A percentile compares a stretch with the other conserved stretches of the same genome.
Conservation (phyloP, 2,329 filamentous ascomycete genomes). For the Penicillium rolfsii region DNA sequence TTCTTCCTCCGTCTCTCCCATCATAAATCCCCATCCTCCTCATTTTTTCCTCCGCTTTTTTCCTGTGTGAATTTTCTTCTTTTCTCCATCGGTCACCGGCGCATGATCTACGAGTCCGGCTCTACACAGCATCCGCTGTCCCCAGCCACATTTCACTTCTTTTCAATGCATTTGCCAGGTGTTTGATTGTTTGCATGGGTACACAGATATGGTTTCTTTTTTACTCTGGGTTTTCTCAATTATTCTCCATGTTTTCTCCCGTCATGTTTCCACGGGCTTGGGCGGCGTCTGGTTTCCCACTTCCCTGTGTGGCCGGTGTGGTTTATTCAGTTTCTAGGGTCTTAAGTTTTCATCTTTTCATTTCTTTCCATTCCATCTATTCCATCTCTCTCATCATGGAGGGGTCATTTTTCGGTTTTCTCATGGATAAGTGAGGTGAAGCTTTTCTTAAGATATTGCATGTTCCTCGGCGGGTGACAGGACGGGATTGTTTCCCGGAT, state of each 20-base stretch:
- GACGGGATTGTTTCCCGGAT: neutral
- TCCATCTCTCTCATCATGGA: neutral
- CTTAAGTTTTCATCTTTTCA: neutral
- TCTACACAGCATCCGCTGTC: constrained; percentile 12
- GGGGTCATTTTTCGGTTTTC: constrained; percentile 1
- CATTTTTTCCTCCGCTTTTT: neutral
- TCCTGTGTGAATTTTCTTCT: constrained; percentile 23
- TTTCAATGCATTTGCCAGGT: constrained; percentile 22
- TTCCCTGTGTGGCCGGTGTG: neutral
- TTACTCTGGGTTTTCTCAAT: neutral
- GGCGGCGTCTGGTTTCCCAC: constrained; percentile 18
- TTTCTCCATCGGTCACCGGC: constrained; percentile 19
- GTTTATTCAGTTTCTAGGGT: constrained; percentile 10
- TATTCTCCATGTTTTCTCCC: neutral
- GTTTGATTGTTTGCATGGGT: constrained; percentile 19
- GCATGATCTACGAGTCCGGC: constrained; percentile 13
- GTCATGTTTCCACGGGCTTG: constrained; percentile 6
- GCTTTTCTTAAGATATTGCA: neutral
- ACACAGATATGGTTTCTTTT: constrained; percentile 7
- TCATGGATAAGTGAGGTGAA: neutral
- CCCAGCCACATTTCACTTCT: neutral
- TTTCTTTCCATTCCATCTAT: neutral
- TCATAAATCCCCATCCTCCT: neutral
- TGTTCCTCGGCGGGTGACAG: neutral
- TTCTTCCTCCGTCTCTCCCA: neutral